Conservation (phyloP, 192 early-diverging fungal species). For the Phycomyces blakesleeanus region DNA sequence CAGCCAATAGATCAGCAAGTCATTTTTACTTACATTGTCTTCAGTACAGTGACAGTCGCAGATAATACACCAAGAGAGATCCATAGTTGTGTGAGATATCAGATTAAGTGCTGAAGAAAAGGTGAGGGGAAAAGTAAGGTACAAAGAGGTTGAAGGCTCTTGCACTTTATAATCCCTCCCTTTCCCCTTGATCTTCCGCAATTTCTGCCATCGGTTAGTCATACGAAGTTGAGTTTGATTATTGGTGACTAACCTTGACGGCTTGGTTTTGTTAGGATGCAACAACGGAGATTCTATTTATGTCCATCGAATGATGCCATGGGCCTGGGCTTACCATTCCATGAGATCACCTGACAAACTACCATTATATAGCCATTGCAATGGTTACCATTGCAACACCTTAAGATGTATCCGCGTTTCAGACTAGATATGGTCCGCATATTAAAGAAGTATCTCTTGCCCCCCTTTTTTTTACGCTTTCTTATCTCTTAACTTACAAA, state of each 20-base stretch:
- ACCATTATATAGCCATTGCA: too few relatives aligned
- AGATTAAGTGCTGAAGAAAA: neutral
- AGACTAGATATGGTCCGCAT: too few relatives aligned
- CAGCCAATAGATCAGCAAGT: neutral
- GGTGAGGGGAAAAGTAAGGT: neutral
- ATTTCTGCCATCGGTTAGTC: neutral
- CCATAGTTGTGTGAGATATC: conserved; percentile 3
- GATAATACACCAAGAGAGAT: conserved; percentile 23
- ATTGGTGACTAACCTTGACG: neutral
- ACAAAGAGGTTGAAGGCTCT: neutral
- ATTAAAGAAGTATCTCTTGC: too few relatives aligned
- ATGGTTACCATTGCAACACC: too few relatives aligned
- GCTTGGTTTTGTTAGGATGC: neutral
- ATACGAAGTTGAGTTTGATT: conserved; percentile 1
- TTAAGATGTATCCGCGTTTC: too few relatives aligned
- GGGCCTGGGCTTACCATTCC: too few relatives aligned
- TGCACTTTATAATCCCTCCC: neutral
- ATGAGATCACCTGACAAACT: too few relatives aligned
- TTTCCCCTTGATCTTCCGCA: too few relatives aligned
- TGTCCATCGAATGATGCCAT: too few relatives aligned
- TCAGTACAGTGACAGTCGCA: conserved; percentile 19
- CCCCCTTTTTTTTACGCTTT: too few relatives aligned
- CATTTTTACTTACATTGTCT: conserved; percentile 7
- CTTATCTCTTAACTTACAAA: too few relatives aligned
- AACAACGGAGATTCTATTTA: neutral